phyloP scores from a whole-genome alignment of 2,329 filamentous ascomycete genomes.

The Talaromyces sp. region DNA sequence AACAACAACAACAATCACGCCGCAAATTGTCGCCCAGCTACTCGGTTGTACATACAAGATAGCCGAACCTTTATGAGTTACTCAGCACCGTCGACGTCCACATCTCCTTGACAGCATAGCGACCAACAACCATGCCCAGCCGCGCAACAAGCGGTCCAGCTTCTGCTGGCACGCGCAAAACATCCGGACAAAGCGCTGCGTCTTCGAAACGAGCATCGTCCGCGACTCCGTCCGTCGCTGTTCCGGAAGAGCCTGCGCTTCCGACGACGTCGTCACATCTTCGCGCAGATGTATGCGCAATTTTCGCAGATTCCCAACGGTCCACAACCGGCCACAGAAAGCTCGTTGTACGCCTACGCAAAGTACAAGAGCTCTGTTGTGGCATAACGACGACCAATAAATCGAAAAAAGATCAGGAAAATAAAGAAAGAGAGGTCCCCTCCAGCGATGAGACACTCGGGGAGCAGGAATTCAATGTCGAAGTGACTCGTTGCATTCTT shows the following conservation, averaged over 20 bases:
- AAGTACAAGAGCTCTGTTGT: conserved; percentile 80
- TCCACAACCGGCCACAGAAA: conserved; percentile 89
- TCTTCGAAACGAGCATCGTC: conserved; percentile 76
- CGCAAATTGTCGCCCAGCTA: background rate
- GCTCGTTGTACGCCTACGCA: conserved; percentile 77
- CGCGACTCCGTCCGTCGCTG: conserved; percentile 31
- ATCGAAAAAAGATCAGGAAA: conserved; percentile 44
- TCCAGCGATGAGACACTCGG: conserved; percentile 61
- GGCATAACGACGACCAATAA: conserved; percentile 44
- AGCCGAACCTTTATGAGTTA: background rate
- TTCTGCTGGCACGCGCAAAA: conserved; percentile 31
- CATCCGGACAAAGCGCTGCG: conserved; percentile 63
- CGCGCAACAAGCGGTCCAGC: conserved; percentile 35
- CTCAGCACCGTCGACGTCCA: background rate
- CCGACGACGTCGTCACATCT: conserved; percentile 48
- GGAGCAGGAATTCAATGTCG: conserved; percentile 80
- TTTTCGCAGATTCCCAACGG: conserved; percentile 78
- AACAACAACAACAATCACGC: background rate
- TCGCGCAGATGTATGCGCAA: conserved; percentile 65
- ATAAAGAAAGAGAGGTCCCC: conserved; percentile 45
- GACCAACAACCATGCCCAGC: conserved; percentile 29
- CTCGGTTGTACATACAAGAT: background rate
- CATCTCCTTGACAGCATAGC: background rate
- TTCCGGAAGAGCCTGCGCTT: conserved; percentile 59
- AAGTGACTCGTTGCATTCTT: conserved; percentile 77